Percentiles rank a stretch among this genome's conserved stretches.
Conservation (phyloP, 495 filamentous ascomycete species). For the Lepidopterella palustris region DNA sequence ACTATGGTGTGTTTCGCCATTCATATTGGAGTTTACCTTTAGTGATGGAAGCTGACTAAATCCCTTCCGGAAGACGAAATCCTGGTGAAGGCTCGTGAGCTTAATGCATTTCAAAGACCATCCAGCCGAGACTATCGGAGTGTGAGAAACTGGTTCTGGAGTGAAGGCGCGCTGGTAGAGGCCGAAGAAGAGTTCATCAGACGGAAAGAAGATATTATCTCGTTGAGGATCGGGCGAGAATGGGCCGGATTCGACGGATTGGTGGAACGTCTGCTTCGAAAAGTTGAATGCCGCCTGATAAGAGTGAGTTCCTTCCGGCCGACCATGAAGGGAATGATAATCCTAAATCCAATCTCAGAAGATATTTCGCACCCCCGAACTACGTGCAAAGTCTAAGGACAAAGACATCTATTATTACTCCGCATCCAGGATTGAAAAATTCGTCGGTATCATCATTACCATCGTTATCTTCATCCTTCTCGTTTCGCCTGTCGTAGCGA, state of each 20-base stretch:
- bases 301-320: constrained; percentile 19
- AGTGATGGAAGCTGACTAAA: neutral
- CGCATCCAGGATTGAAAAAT: constrained; percentile 31
- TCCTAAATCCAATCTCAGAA: neutral
- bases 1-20: neutral
- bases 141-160: constrained; percentile 35
- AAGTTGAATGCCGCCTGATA: constrained; percentile 25
- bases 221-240: constrained; percentile 37
- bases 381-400: constrained; percentile 35
- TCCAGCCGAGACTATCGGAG: constrained; percentile 36
- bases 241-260: constrained; percentile 38
- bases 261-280: constrained; percentile 32
- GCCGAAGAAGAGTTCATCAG: constrained; percentile 34
- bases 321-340: constrained; percentile 1
- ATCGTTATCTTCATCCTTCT: constrained; percentile 37
- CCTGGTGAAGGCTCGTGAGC: neutral
- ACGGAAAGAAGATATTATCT: constrained; percentile 40
- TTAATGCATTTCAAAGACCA: constrained; percentile 31
- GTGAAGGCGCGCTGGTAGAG: constrained; percentile 29
- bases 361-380: constrained; percentile 26
- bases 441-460: constrained; percentile 33
- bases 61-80: neutral
- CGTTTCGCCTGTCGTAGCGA: constrained; percentile 37
- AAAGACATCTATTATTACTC: constrained; percentile 36
- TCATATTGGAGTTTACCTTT: neutral